Conservation (phyloP, 768 basidiomycete genomes). For the Tulasnella sp. region DNA sequence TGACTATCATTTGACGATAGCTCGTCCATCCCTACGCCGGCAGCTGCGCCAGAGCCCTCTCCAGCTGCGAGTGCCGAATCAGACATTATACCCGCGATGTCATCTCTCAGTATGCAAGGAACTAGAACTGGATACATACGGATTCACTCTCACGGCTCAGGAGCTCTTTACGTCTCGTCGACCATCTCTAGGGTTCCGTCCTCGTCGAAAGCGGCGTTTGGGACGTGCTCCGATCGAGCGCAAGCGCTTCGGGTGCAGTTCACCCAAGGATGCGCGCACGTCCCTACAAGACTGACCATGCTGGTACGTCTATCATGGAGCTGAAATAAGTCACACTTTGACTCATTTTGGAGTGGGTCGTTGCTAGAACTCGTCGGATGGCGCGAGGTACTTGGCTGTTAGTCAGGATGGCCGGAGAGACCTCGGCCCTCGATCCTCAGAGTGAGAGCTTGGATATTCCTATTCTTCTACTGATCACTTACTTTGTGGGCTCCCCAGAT, state of each 20-base stretch:
- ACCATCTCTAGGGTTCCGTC: not conserved
- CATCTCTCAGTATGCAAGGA: not conserved
- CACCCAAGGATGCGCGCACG: not conserved
- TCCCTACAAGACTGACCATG: not conserved
- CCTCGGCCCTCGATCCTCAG: not conserved
- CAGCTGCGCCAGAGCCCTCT: not conserved
- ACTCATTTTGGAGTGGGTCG: no score
- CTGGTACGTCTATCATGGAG: no score
- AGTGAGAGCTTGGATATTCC: not conserved
- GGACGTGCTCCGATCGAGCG: not conserved
- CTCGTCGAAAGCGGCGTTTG: not conserved
- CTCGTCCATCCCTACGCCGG: not conserved
- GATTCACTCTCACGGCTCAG: not conserved
- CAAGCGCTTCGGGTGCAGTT: not conserved
- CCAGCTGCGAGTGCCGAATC: not conserved
- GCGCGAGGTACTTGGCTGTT: not conserved
- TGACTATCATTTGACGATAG: not conserved
- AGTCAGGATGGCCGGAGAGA: not conserved
- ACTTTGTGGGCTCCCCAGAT: not conserved
- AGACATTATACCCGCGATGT: not conserved
- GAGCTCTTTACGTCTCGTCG: not conserved
- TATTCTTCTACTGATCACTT: not conserved
- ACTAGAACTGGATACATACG: not conserved
- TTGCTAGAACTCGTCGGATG: not conserved
- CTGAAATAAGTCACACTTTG: no score